Base-by-base conservation (phyloP, 306 rosid genomes). In the Trifolium subterraneum region DNA sequence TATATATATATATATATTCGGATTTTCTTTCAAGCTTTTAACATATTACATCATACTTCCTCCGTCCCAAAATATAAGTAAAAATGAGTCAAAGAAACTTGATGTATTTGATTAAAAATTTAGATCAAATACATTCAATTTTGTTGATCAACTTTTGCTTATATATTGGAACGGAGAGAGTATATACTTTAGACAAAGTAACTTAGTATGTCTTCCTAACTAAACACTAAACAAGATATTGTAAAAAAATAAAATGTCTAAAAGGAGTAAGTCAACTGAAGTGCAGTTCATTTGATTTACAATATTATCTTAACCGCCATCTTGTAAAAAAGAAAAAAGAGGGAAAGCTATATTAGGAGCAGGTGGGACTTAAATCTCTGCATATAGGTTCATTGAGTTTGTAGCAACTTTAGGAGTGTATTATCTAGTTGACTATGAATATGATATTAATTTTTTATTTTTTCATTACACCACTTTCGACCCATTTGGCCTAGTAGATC, bases 371-470 rank as follows among this genome's bases (percentile, higher is more conserved):
- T 47, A 47, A 47, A 41, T 41, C 59, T 18, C 25, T n/a, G n/a
- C 9, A 5, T 13, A 51, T 8, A 16, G 25, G 59, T 18, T 51
- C 59, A 23, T 51, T 51, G 27, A 51, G 59, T 48, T 15, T 55
- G 29, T 54, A 67, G 25, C 74, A 80, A 77, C 29, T 56, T 29
- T 25, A 25, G 2, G 29, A 25, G 29, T 25, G 29, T 14, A 1
- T 45, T 18, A 63, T 38, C 12, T 63, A 45, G 78, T 72, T 80
- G 84, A 72, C 84, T 9, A 14, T 29, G 1, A 29, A 29, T 29
- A 29, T 76, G 23, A 44, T 36, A 50, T 60, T 29, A 1, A 56
- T 23, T 11, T 56, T 55, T 19, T 27, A 20, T 29, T 63, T 62
- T 71, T 59, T 7, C 29, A 42, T 62, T 12, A 68, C 71, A 44